Conservation (phyloP, 2,329 filamentous ascomycete genomes). For the Pseudocercospora pini-densiflorae region DNA sequence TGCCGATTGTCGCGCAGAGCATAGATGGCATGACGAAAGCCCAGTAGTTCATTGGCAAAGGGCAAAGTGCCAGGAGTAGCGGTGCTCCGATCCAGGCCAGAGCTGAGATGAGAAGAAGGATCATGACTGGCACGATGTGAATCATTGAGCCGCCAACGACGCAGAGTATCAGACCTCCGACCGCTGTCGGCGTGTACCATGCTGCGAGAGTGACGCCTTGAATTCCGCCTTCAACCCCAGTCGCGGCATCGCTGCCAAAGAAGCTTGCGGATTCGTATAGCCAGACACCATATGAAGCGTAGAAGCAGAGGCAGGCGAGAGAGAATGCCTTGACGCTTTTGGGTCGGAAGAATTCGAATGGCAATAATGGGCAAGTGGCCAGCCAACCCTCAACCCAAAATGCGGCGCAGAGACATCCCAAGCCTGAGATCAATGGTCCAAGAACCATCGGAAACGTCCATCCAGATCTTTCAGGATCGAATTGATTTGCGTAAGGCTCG, state of each 20-base stretch:
- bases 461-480: constrained; percentile 21
- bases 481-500: constrained; percentile 34
- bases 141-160: constrained; percentile 37
- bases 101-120: constrained; percentile 38
- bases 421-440: constrained; percentile 36
- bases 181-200: constrained; percentile 42
- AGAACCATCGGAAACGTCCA: constrained; percentile 37
- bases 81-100: constrained; percentile 43
- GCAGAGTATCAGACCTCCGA: constrained; percentile 41
- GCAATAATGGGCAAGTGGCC: constrained; percentile 40
- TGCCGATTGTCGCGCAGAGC: constrained; percentile 42
- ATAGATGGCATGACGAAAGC: constrained; percentile 42
- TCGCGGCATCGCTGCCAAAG: constrained; percentile 30
- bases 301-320: constrained; percentile 43
- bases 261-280: constrained; percentile 39
- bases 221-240: constrained; percentile 26
- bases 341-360: constrained; percentile 42
- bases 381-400: constrained; percentile 42
- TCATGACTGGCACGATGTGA: constrained; percentile 37
- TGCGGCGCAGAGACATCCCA: constrained; percentile 33
- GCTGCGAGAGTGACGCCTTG: constrained; percentile 37
- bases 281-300: constrained; percentile 42
- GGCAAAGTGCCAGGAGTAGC: constrained; percentile 40
- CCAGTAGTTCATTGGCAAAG: constrained; percentile 41
- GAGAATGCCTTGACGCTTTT: constrained; percentile 39